Conservation (phyloP, 257 asterid species). For the Gentiana straminea region DNA sequence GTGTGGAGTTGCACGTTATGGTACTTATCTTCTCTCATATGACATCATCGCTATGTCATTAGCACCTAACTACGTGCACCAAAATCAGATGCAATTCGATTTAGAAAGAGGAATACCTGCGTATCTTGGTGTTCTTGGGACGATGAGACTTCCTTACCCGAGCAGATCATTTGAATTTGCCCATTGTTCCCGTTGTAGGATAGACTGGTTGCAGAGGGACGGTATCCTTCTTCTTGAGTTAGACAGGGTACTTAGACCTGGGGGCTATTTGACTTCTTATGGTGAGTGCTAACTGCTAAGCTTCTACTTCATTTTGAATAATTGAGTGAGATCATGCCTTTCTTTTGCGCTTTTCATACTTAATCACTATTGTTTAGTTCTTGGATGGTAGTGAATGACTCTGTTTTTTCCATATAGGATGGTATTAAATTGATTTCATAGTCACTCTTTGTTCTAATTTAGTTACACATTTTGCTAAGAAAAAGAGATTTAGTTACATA, state of each 20-base stretch:
- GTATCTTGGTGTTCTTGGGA: slow-evolving; percentile 92
- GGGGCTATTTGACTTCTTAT: slow-evolving; percentile 51
- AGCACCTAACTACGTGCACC: slow-evolving; percentile 94
- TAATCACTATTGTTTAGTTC: no score
- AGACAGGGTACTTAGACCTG: slow-evolving; percentile 86
- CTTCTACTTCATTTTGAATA: no score
- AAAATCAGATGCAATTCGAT: slow-evolving; percentile 93
- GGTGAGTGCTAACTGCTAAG: no score
- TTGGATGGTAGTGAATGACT: no score
- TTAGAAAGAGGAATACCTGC: slow-evolving; percentile 97
- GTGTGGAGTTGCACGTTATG: slow-evolving; percentile 96
- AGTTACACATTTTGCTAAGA: no score
- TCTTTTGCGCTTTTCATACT: no score
- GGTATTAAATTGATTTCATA: no score
- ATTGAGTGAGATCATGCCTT: no score
- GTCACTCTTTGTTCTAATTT: no score
- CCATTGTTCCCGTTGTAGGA: slow-evolving; percentile 95
- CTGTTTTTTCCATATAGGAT: no score
- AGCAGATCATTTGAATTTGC: slow-evolving; percentile 92
- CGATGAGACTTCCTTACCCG: slow-evolving; percentile 91
- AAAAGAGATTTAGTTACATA: no score
- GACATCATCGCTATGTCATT: slow-evolving; percentile 79
- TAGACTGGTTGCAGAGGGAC: slow-evolving; percentile 92
- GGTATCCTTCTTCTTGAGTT: slow-evolving; percentile 90
- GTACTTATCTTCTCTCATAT: slow-evolving; percentile 82